Base-by-base conservation (phyloP, 345 rosid genomes). In the Balakata baccata region DNA sequence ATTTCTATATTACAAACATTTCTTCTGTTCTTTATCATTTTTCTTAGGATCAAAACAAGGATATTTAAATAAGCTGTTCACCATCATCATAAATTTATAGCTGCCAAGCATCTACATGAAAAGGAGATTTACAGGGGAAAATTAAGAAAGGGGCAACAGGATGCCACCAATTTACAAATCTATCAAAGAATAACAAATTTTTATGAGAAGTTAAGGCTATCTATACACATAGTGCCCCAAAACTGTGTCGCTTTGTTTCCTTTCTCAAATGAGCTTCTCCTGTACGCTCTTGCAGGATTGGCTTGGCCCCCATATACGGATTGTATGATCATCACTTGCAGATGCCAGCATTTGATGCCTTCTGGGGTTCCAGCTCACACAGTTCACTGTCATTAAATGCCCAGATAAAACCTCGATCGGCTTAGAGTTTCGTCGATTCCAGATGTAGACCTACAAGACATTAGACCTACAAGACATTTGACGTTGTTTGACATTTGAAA, bases 321-420 rank as follows among this genome's bases (percentile, higher is more conserved):
- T 85, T 20, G 90, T 87, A 16, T 85, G 85, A 80, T 91, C 96
- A 69, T 91, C 92, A 68, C 98, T 94, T 1, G 94, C 94, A 17
- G 97, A 91, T 29, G 94, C 97, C 81, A 94, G 77, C 87, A 94
- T 89, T 78, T 70, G 85, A 81, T 83, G 94, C 79, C 85, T 85
- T 75, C 47, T 86, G 4, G 89, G 94, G 76, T 94, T 92, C 98
- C 97, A 92, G 82, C 92, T 89, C 64, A 94, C 98, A 54, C 89
- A 86, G 79, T 92, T 94, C 53, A 92, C 92, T 0, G 94, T 92
- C 92, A 76, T 88, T 53, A 79, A 86, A 81, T 94, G 98, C 65
- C 94, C 97, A 7, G 87, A 76, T 73, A 92, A 78, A 61, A 88
- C 92, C 83, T 87, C 91, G 23, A 94, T 85, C 4, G 94, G 97